These are phyloP conservation scores for Zopfochytrium polystomum DNA, from an alignment of 371 early-diverging fungal species.

Conservation along the genomic window DNA sequence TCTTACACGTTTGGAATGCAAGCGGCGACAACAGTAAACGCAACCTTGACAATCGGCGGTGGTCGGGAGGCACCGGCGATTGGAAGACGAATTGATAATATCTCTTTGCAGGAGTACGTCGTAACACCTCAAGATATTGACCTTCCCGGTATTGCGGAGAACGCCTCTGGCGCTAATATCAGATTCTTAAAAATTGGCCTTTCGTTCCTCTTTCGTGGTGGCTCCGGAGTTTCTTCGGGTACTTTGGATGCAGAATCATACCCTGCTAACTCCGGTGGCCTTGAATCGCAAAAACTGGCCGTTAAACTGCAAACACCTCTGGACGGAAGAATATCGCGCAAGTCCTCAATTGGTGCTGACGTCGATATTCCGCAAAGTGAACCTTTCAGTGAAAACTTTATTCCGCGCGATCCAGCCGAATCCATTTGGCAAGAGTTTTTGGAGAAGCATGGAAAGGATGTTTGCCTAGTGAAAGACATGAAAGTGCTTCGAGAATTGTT, in stretches of 20 bases:
- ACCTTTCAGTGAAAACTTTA: not conserved
- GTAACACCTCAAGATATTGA: no score
- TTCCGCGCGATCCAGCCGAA: not conserved
- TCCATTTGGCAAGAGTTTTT: constrained; percentile 49
- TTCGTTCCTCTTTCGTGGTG: constrained; percentile 30
- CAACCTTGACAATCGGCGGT: not conserved
- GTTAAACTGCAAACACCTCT: constrained; percentile 7
- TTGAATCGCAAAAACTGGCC: not conserved
- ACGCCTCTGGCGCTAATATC: not conserved
- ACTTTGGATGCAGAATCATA: no score
- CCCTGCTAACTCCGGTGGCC: constrained; percentile 3
- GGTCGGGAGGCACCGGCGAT: constrained; percentile 1
- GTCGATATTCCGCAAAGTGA: no score
- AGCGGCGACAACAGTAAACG: constrained; percentile 4
- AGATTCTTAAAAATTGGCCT: constrained; percentile 25
- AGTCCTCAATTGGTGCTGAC: constrained; percentile 3
- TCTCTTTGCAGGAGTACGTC: not conserved
- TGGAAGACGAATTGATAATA: not conserved
- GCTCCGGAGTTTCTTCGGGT: no score
- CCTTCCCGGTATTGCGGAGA: not conserved
- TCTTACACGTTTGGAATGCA: no score
- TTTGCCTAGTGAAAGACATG: constrained; percentile 54
- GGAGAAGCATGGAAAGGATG: constrained; percentile 53
- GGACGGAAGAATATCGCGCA: constrained; percentile 1
- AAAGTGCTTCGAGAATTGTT: constrained; percentile 46